A percentile compares a stretch with the other conserved stretches of the same genome.
Conservation (phyloP, 345 rosid genomes). For the Carallia brachiata region DNA sequence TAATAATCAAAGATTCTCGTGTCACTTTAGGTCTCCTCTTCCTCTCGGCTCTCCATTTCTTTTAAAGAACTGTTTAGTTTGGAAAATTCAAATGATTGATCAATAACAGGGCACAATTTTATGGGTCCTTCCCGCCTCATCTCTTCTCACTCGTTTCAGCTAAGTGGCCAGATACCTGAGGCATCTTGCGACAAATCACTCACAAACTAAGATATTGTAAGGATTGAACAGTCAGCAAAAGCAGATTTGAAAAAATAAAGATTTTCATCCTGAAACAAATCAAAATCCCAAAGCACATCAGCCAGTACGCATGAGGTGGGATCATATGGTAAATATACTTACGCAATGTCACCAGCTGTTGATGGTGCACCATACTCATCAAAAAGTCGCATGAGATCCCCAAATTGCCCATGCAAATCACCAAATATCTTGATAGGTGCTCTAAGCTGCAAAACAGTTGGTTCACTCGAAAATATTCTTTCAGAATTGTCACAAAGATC, state of each 20-base stretch:
- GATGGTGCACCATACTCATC: slow-evolving; percentile 98
- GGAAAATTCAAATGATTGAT: too few species aligned
- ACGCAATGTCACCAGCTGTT: slow-evolving; percentile 99
- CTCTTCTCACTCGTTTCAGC: too few species aligned
- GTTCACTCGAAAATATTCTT: slow-evolving; percentile 75
- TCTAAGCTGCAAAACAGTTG: slow-evolving; percentile 81
- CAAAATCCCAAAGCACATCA: slow-evolving; percentile 1
- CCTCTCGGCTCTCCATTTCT: too few species aligned
- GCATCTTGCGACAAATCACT: not conserved
- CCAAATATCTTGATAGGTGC: slow-evolving; percentile 97
- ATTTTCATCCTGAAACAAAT: slow-evolving; percentile 1
- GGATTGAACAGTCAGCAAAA: not conserved
- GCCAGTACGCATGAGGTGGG: not conserved
- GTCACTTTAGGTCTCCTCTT: too few species aligned
- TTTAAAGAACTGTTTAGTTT: too few species aligned
- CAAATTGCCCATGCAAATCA: slow-evolving; percentile 98
- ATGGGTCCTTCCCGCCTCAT: too few species aligned
- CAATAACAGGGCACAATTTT: too few species aligned
- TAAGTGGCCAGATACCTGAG: too few species aligned
- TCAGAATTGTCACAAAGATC: slow-evolving; percentile 92
- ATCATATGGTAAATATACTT: slow-evolving; percentile 31
- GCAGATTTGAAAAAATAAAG: not conserved
- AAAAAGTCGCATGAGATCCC: slow-evolving; percentile 99
- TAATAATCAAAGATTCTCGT: too few species aligned
- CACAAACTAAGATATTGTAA: not conserved